Evolutionary conservation across 2,329 filamentous ascomycete genomes (phyloP).

Genomic region (Alternaria ventricosa): DNA sequence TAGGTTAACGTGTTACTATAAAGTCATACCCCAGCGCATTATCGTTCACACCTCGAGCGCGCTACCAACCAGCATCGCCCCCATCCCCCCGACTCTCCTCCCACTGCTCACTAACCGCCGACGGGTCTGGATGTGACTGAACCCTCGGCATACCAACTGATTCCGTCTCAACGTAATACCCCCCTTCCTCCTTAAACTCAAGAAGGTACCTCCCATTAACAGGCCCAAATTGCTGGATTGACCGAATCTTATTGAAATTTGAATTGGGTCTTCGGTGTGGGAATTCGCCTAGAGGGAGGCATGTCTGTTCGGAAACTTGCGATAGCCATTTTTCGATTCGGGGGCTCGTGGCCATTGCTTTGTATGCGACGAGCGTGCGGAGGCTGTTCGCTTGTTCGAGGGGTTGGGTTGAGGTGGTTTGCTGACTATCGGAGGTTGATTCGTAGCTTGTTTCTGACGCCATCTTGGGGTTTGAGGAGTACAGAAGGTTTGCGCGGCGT

Average conservation of each 20-base stretch:
- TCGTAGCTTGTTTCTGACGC: not conserved
- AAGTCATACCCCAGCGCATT: too few species aligned
- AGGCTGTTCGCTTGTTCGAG: not conserved
- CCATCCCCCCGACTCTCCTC: not conserved
- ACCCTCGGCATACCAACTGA: too few species aligned
- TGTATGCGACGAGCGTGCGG: not conserved
- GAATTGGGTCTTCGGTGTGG: not conserved
- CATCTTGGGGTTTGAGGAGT: not conserved
- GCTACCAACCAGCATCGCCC: not conserved
- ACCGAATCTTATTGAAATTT: accelerated
- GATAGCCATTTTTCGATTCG: not conserved
- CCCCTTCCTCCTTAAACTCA: not conserved
- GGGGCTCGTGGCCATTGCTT: not conserved
- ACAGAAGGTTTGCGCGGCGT: not conserved
- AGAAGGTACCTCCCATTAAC: not conserved
- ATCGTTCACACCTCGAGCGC: not conserved
- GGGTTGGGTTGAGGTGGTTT: not conserved
- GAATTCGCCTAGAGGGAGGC: not conserved
- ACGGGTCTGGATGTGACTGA: not conserved
- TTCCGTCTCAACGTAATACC: not conserved
- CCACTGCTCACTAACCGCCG: not conserved
- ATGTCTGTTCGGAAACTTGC: not conserved
- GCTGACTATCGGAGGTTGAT: not conserved
- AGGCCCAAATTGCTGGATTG: not conserved
- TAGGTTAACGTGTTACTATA: too few species aligned